Base-by-base conservation (phyloP, 768 basidiomycete species). In the Termitomyces sp. region DNA sequence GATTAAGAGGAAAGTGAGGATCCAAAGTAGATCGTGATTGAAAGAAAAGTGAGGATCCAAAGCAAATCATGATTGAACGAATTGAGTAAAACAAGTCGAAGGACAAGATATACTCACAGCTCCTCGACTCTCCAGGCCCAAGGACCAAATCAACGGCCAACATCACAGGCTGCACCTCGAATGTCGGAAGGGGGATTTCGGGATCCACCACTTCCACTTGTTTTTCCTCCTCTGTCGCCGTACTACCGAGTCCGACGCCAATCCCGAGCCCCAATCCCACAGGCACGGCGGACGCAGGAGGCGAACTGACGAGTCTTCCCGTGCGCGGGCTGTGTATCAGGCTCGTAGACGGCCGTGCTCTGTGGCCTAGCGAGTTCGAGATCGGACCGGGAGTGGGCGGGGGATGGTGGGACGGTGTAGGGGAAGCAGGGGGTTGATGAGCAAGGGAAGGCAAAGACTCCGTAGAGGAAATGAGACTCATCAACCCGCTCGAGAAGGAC, bases 131-230 rank as follows among this genome's bases (percentile, higher is more conserved):
- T 4, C 94, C 94, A n/a, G 93, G 91, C 3, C 73, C 77, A 17
- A 99, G 76, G 5, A 76, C 72, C 30, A 98, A 67, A 70, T 98
- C 97, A 0, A 99, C 91, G 0, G 89, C 94, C 10, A 98, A 75
- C 82, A 98, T 89, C 32, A 88, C 82, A 10, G 91, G 89, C 56
- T 88, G 88, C 0, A 89, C 84, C 59, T 94, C 88, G 25, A 96
- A 85, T 0, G 91, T 94, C 0, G 96, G 94, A 17, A 98, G 68
- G 0, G 85, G 86, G 3, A 70, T 68, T 34, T 88, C 86, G 0
- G 82, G 79, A 56, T 84, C 81, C n/a, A 84, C 66, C 5, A 79
- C 77, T 27, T 80, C 82, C 30, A 32, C n/a, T n/a, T n/a, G n/a
- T n/a, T n/a, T n/a, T 2, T 74, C 72, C 4, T 47, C 57, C 46